Conservation (phyloP, 164 flowering plant genomes). For the Tinospora cordifolia region DNA sequence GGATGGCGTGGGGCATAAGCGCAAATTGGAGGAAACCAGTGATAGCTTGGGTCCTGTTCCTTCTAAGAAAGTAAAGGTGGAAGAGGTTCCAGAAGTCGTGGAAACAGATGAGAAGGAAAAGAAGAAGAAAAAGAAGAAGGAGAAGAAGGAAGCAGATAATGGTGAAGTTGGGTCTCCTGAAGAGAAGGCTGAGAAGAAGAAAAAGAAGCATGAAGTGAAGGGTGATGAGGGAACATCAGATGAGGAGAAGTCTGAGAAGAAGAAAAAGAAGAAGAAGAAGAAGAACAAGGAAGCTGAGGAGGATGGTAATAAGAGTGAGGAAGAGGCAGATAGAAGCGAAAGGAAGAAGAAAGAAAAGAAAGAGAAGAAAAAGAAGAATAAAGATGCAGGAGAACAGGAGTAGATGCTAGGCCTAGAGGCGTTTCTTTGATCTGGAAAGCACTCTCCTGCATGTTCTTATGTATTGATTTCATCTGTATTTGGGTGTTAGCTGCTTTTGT, state of each 20-base stretch:
- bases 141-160: conserved; percentile 21
- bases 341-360: background rate
- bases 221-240: conserved; percentile 11
- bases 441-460: conserved; percentile 5
- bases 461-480: background rate
- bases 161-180: conserved; percentile 7
- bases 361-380: conserved; percentile 23
- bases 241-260: conserved; percentile 17
- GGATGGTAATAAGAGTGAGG: conserved; percentile 1
- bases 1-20: conserved; percentile 32
- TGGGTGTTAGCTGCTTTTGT: conserved; percentile 6
- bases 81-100: conserved; percentile 14
- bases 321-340: conserved; percentile 1
- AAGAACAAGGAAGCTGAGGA: background rate
- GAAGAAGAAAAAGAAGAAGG: conserved; percentile 24
- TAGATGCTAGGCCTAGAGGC: background rate
- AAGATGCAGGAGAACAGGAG: conserved; percentile 25
- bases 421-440: background rate
- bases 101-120: conserved; percentile 20
- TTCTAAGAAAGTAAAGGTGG: conserved; percentile 31
- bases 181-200: conserved; percentile 29
- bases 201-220: conserved; percentile 24
- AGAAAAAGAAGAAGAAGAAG: conserved; percentile 14
- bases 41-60: conserved; percentile 26
- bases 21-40: conserved; percentile 30